Conservation (phyloP, 1,139 yeast species). For the Kodamaea plutei region DNA sequence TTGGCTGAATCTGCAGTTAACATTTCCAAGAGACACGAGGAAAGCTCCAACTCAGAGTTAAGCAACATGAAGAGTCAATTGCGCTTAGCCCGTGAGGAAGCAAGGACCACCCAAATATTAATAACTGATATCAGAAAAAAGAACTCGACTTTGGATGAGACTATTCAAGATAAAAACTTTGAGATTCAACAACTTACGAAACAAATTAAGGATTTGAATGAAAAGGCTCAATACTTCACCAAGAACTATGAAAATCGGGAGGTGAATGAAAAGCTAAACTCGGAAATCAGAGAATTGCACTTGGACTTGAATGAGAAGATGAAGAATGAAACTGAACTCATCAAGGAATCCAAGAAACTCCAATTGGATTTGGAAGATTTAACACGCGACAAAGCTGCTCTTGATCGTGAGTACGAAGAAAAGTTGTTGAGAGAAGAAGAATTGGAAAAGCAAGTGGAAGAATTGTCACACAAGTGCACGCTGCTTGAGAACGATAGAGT, state of each 20-base stretch:
- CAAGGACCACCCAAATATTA: slow-evolving; percentile 53
- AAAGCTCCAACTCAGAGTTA: slow-evolving; percentile 51
- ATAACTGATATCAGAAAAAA: slow-evolving; percentile 55
- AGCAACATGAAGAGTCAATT: slow-evolving; percentile 52
- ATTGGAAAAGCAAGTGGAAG: slow-evolving; percentile 40
- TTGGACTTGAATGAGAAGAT: slow-evolving; percentile 54
- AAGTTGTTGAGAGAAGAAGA: slow-evolving; percentile 49
- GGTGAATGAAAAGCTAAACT: slow-evolving; percentile 42
- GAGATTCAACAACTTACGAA: slow-evolving; percentile 52
- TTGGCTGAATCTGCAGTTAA: slow-evolving; percentile 73
- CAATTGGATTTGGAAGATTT: slow-evolving; percentile 61
- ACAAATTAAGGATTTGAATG: slow-evolving; percentile 37
- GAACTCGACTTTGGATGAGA: slow-evolving; percentile 52
- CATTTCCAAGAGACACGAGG: slow-evolving; percentile 60
- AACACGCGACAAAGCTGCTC: slow-evolving; percentile 40
- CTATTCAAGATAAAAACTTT: slow-evolving; percentile 54
- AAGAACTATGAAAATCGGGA: slow-evolving; percentile 45
- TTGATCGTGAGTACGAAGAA: slow-evolving; percentile 51
- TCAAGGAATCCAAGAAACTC: slow-evolving; percentile 59
- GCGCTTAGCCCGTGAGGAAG: slow-evolving; percentile 53
- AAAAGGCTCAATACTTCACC: slow-evolving; percentile 53
- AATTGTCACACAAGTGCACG: slow-evolving; percentile 45
- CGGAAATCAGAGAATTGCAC: slow-evolving; percentile 57
- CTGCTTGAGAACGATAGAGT: slow-evolving; percentile 42
- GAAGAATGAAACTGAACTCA: slow-evolving; percentile 60